Percentiles rank a stretch among this genome's conserved stretches.
phyloP scores from a whole-genome alignment of 768 basidiomycete species.

The Melanogaster broomeanus region DNA sequence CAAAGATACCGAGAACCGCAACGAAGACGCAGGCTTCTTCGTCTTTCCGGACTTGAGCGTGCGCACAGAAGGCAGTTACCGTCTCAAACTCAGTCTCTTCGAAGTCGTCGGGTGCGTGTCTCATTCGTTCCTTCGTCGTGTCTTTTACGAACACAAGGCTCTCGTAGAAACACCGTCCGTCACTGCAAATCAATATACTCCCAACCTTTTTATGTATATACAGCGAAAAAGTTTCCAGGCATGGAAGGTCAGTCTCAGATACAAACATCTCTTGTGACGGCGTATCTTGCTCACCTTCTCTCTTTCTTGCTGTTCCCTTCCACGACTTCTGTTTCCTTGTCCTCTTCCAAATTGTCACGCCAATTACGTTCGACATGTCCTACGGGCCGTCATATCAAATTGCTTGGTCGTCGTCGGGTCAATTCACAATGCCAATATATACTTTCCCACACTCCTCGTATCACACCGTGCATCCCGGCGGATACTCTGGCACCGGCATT shows the following conservation, averaged over 20 bases:
- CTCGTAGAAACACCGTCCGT: slow-evolving; percentile 71
- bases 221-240: slow-evolving; percentile 95
- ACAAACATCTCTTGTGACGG: neutral
- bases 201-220: slow-evolving; percentile 90
- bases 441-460: slow-evolving; percentile 2
- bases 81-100: slow-evolving; percentile 69
- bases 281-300: slow-evolving; percentile 7
- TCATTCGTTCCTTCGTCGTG: slow-evolving; percentile 3
- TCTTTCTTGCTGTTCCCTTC: slow-evolving; percentile 8
- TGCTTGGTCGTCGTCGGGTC: neutral
- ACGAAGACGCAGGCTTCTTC: slow-evolving; percentile 86
- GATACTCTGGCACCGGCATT: neutral
- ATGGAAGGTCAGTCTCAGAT: slow-evolving; percentile 72
- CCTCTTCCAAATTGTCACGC: slow-evolving; percentile 19
- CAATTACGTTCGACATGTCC: slow-evolving; percentile 9
- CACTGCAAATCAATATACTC: slow-evolving; percentile 92
- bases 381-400: neutral
- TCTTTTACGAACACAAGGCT: neutral
- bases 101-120: slow-evolving; percentile 88
- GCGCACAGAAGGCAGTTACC: slow-evolving; percentile 88
- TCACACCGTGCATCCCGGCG: slow-evolving; percentile 3
- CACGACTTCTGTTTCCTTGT: neutral
- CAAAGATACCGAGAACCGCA: slow-evolving; percentile 67
- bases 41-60: slow-evolving; percentile 96
- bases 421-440: neutral